Evolutionary conservation across 1,139 yeast genomes (phyloP).

Genomic region (Wickerhamomyces sp.): DNA sequence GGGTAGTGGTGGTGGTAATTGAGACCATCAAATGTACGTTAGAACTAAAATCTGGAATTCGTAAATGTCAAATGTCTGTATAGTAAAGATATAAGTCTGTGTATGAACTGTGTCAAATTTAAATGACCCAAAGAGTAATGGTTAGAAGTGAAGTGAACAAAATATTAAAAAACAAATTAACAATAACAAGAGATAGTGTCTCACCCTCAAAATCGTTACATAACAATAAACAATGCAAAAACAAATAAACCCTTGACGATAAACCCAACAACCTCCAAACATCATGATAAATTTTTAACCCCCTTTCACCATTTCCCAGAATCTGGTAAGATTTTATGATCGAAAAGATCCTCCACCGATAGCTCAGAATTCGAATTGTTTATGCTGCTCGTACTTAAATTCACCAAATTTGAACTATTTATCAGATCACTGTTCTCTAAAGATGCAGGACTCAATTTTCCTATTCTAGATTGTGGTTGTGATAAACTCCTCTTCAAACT

Average conservation of each 20-base stretch:
- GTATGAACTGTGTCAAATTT: too few species aligned
- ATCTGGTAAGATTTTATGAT: conserved; percentile 5
- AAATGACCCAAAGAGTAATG: too few species aligned
- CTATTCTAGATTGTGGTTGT: conserved; percentile 18
- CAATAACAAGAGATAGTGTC: too few species aligned
- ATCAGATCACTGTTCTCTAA: not conserved
- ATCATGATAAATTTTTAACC: not conserved
- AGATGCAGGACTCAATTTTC: not conserved
- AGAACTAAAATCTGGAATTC: too few species aligned
- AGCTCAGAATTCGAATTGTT: not conserved
- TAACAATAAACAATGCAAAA: too few species aligned
- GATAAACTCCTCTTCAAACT: conserved; percentile 19
- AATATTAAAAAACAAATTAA: not conserved
- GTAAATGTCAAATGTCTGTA: too few species aligned
- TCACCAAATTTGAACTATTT: not conserved
- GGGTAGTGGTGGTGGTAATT: too few species aligned
- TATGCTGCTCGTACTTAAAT: not conserved
- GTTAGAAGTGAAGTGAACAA: conserved; percentile 1
- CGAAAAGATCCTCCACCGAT: conserved; percentile 9
- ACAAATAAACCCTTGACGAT: too few species aligned
- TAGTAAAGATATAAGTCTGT: too few species aligned
- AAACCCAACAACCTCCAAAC: too few species aligned
- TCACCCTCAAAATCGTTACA: too few species aligned
- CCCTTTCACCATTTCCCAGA: conserved; percentile 6
- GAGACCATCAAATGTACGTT: too few species aligned